A percentile compares a stretch with the other conserved stretches of the same genome.
These are phyloP conservation scores for Pseudogymnoascus sp. DNA, from an alignment of 2,329 filamentous ascomycete genomes.

Conservation along the genomic window DNA sequence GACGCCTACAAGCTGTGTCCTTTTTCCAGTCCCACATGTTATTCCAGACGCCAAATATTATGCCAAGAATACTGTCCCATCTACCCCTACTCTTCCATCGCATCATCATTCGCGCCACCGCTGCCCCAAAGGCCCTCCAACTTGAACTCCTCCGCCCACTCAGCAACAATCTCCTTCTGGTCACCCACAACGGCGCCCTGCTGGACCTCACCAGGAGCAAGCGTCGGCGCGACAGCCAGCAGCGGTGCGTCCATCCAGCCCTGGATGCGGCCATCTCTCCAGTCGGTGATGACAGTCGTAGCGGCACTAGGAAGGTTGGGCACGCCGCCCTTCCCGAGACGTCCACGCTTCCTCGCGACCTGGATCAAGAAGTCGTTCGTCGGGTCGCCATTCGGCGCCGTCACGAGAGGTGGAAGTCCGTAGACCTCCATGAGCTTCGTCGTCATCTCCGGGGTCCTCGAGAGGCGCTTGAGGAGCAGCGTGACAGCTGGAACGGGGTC, in stretches of 20 bases:
- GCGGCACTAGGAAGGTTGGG: constrained; percentile 84
- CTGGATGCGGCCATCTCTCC: constrained; percentile 90
- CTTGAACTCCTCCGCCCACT: constrained; percentile 93
- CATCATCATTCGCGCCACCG: constrained; percentile 19
- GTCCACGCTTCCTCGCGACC: constrained; percentile 84
- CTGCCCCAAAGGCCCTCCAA: constrained; percentile 80
- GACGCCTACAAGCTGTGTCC: constrained; percentile 7
- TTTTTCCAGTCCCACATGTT: constrained; percentile 8
- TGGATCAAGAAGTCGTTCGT: constrained; percentile 91
- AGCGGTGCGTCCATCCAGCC: constrained; percentile 78
- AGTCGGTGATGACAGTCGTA: constrained; percentile 91
- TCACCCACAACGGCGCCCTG: constrained; percentile 46
- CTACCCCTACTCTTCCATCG: constrained; percentile 23
- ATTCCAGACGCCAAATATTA: constrained; percentile 8
- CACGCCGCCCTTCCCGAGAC: constrained; percentile 79
- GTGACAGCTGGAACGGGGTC: constrained; percentile 83
- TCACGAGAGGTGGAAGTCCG: constrained; percentile 70
- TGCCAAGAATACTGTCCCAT: constrained; percentile 8
- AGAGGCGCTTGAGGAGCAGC: constrained; percentile 74
- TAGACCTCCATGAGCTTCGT: constrained; percentile 77
- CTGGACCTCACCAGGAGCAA: constrained; percentile 29
- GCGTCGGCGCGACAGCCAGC: constrained; percentile 43
- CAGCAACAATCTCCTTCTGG: constrained; percentile 80
- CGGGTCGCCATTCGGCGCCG: constrained; percentile 55
- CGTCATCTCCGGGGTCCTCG: constrained; percentile 62